A percentile compares a stretch with the other conserved stretches of the same genome.
Evolutionary conservation across 345 rosid genomes (phyloP).

Genomic region (Salix purpurea): DNA sequence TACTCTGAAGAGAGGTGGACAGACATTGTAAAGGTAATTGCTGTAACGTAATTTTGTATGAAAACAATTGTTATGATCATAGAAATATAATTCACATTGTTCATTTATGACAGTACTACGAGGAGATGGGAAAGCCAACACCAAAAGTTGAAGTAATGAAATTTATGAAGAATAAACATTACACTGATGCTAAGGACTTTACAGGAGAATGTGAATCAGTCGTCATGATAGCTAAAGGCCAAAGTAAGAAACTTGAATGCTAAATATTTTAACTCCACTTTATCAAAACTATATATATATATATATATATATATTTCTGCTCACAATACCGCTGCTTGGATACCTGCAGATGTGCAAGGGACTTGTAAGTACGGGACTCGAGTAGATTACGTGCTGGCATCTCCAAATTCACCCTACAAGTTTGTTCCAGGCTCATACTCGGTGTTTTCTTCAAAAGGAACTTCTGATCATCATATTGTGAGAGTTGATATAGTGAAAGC

Average conservation of each 20-base stretch:
- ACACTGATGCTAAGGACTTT: slow-evolving; percentile 79
- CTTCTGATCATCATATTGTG: slow-evolving; percentile 95
- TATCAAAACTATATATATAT: not conserved
- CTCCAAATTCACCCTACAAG: slow-evolving; percentile 63
- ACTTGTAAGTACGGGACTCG: slow-evolving; percentile 96
- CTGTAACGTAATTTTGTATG: too few relatives aligned
- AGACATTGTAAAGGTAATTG: slow-evolving; percentile 69
- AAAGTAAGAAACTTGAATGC: slow-evolving; percentile 38
- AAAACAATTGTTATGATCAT: too few relatives aligned
- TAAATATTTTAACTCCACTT: not conserved
- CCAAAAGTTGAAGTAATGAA: slow-evolving; percentile 87
- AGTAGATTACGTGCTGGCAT: slow-evolving; percentile 80
- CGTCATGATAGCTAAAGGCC: slow-evolving; percentile 91
- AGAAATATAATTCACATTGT: not conserved
- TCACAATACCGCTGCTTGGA: not conserved
- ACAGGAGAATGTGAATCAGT: slow-evolving; percentile 94
- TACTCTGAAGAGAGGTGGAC: slow-evolving; percentile 82
- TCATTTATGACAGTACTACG: slow-evolving; percentile 53
- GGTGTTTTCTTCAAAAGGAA: slow-evolving; percentile 84
- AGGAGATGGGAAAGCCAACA: slow-evolving; percentile 91
- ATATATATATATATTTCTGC: not conserved
- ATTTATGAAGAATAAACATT: slow-evolving; percentile 63
- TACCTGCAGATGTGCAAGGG: slow-evolving; percentile 75
- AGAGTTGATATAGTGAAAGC: slow-evolving; percentile 61
- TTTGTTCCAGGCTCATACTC: slow-evolving; percentile 89